phyloP scores from a whole-genome alignment of 2,329 filamentous ascomycete species.

The Scedosporium aurantiacum region DNA sequence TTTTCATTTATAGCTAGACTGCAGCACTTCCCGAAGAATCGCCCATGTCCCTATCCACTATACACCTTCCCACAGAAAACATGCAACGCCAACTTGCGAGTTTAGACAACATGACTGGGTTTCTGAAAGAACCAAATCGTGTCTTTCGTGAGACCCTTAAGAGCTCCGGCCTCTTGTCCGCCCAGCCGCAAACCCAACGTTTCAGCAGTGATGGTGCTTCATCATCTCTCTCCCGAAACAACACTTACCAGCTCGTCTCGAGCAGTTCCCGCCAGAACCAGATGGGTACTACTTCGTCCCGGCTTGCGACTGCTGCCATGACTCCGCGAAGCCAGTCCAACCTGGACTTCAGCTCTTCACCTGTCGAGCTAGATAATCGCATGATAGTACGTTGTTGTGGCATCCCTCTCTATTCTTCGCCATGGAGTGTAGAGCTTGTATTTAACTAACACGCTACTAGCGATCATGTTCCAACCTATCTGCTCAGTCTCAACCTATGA shows the following conservation, averaged over 20 bases:
- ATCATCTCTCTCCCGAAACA: neutral
- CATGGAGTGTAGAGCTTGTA: neutral
- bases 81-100: neutral
- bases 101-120: neutral
- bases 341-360: constrained; percentile 7
- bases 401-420: constrained; percentile 5
- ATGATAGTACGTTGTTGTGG: constrained; percentile 4
- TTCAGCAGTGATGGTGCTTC: neutral
- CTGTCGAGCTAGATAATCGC: neutral
- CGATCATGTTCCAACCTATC: constrained; percentile 5
- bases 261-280: neutral
- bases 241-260: neutral
- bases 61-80: neutral
- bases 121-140: neutral
- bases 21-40: neutral
- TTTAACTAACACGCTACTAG: neutral
- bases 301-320: constrained; percentile 3
- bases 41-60: neutral
- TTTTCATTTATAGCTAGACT: neutral
- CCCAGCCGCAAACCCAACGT: neutral
- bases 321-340: constrained; percentile 12
- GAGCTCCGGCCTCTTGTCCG: neutral
- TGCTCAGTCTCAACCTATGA: constrained; percentile 26
- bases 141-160: neutral
- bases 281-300: neutral